Conservation (phyloP, 805 yeast genomes). For the Metschnikowia sp. region DNA sequence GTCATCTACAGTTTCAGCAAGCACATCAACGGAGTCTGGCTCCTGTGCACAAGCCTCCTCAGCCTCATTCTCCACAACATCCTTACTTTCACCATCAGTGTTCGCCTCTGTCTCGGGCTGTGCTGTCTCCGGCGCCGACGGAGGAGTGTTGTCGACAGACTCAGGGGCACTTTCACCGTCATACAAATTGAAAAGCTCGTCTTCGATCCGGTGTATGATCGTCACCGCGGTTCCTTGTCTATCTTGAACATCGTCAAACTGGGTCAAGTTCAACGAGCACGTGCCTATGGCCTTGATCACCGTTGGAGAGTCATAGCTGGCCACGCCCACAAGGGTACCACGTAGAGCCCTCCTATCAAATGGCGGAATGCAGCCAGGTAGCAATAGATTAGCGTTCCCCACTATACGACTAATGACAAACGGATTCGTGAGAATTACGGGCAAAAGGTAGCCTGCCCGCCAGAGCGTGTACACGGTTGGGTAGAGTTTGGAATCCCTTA, state of each 20-base stretch:
- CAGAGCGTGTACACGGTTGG: constrained; percentile 78
- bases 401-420: constrained; percentile 67
- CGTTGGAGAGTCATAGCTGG: constrained; percentile 54
- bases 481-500: constrained; percentile 49
- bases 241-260: constrained; percentile 50
- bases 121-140: background rate
- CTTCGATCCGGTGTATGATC: constrained; percentile 65
- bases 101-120: constrained; percentile 3
- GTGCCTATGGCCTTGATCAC: constrained; percentile 73
- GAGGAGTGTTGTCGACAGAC: constrained; percentile 2
- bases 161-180: constrained; percentile 37
- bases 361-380: constrained; percentile 65
- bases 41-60: background rate
- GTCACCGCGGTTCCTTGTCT: constrained; percentile 76
- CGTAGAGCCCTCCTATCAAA: constrained; percentile 47
- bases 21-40: background rate
- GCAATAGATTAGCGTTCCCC: constrained; percentile 80
- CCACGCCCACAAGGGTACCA: constrained; percentile 72
- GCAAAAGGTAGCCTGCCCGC: constrained; percentile 64
- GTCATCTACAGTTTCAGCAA: constrained; percentile 36
- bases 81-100: background rate
- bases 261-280: constrained; percentile 47
- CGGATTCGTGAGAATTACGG: constrained; percentile 66
- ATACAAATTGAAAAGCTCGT: constrained; percentile 54
- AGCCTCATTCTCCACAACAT: background rate